A percentile compares a stretch with the other conserved stretches of the same genome.
Conservation (phyloP, 2,329 filamentous ascomycete species). For the Ophiostoma triangulosporum region DNA sequence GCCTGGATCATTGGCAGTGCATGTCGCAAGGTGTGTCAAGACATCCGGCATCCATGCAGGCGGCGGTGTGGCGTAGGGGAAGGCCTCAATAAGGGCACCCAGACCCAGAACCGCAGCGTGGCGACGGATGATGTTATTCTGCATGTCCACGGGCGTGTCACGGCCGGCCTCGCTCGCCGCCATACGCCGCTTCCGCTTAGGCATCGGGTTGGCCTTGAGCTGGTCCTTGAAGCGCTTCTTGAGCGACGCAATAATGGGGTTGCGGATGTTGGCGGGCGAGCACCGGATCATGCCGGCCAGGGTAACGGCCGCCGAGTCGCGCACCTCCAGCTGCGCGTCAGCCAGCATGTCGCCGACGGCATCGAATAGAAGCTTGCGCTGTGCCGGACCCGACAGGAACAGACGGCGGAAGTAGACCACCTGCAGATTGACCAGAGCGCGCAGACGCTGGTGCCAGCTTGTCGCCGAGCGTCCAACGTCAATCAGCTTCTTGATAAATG, state of each 20-base stretch:
- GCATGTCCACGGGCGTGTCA: slow-evolving; percentile 42
- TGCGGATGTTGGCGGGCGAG: slow-evolving; percentile 68
- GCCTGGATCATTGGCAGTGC: slow-evolving; percentile 77
- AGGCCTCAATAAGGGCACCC: slow-evolving; percentile 83
- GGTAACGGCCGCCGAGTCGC: slow-evolving; percentile 81
- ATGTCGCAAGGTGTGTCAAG: slow-evolving; percentile 68
- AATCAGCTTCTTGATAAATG: slow-evolving; percentile 76
- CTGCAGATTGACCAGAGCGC: slow-evolving; percentile 95
- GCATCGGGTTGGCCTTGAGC: slow-evolving; percentile 74
- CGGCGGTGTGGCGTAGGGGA: slow-evolving; percentile 88
- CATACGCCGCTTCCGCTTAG: slow-evolving; percentile 43
- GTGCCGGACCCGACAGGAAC: slow-evolving; percentile 63
- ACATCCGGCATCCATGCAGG: slow-evolving; percentile 90
- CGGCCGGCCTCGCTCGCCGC: slow-evolving; percentile 1
- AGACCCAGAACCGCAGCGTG: slow-evolving; percentile 88
- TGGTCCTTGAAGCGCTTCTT: slow-evolving; percentile 67
- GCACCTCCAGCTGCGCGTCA: slow-evolving; percentile 84
- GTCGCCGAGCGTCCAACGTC: slow-evolving; percentile 70
- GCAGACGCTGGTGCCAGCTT: slow-evolving; percentile 90
- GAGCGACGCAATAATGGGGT: slow-evolving; percentile 60
- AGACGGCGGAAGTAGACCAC: slow-evolving; percentile 95
- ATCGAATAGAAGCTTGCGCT: slow-evolving; percentile 71
- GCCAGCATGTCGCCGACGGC: slow-evolving; percentile 94
- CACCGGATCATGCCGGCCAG: slow-evolving; percentile 96
- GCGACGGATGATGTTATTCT: slow-evolving; percentile 64